Evolutionary conservation across 2,329 filamentous ascomycete species (phyloP).

Genomic region (Chaetomiaceae sp.): DNA sequence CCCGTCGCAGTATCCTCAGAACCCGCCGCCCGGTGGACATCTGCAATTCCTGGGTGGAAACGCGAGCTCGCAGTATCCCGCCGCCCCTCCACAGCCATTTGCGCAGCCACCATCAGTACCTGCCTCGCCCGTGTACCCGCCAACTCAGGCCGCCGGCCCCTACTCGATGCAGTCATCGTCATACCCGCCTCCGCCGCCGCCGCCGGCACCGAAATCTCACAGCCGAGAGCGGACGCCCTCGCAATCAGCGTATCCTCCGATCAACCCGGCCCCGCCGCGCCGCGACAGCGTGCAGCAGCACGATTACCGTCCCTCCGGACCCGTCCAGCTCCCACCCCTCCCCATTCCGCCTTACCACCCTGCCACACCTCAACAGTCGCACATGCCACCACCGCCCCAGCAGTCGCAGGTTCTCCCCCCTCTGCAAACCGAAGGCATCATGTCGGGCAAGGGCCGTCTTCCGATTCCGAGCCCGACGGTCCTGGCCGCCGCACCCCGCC

Average conservation of each 20-base stretch:
- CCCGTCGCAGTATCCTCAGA: slow-evolving; percentile 29
- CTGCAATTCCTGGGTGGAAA: slow-evolving; percentile 29
- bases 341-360: slow-evolving; percentile 5
- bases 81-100: slow-evolving; percentile 24
- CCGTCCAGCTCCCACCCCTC: slow-evolving; percentile 21
- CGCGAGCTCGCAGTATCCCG: slow-evolving; percentile 24
- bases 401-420: slow-evolving; percentile 18
- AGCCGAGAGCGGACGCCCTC: slow-evolving; percentile 31
- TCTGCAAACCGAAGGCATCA: slow-evolving; percentile 15
- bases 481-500: neutral
- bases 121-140: slow-evolving; percentile 32
- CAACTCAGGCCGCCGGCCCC: slow-evolving; percentile 15
- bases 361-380: slow-evolving; percentile 11
- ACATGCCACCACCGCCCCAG: slow-evolving; percentile 4
- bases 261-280: slow-evolving; percentile 27
- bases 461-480: slow-evolving; percentile 20
- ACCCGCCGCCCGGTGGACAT: slow-evolving; percentile 25
- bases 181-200: slow-evolving; percentile 25
- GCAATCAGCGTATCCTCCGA: slow-evolving; percentile 28
- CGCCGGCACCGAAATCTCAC: slow-evolving; percentile 24
- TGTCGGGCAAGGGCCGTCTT: neutral
- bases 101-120: slow-evolving; percentile 31
- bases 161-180: slow-evolving; percentile 23
- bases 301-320: slow-evolving; percentile 15
- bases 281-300: slow-evolving; percentile 21